Base-by-base conservation (phyloP, 2,329 filamentous ascomycete genomes). In the Arthrobotrys pseudoclavata region DNA sequence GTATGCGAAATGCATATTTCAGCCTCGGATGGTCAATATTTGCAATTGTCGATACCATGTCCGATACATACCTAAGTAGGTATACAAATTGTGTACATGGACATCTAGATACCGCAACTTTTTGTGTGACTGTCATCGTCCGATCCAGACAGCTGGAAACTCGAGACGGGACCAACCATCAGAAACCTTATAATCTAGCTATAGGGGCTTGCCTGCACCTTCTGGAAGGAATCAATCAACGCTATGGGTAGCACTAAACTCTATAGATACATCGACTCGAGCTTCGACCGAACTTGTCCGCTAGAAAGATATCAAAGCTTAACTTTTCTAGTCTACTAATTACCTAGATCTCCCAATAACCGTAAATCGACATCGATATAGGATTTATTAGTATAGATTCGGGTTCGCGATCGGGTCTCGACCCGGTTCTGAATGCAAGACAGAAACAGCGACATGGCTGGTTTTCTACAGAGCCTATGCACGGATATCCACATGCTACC, bases 81-180 rank as follows among this genome's bases (percentile, higher is more conserved):
- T n/a, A n/a, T n/a, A n/a, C n/a, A n/a, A n/a, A n/a, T n/a, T n/a
- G n/a, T n/a, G n/a, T n/a, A 34, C 1, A 34, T 34, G 31, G 2
- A n/a, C n/a, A 47, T 20, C n/a, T 47, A 40, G 12, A 12, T 40
- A 1, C 22, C 47, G 10, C 2, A 50, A 50, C 22, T 50, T 50
- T 50, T 50, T 50, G 47, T 50, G 20, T 20, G 20, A 50, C 47
- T 24, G 20, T 15, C 20, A 9, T 50, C 47, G 47, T 31, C 50
- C 24, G 50, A 53, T 53, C 50, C 50, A 53, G 24, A 24, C 50
- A 53, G 50, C 50, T 53, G 50, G 50, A 53, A 50, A n/a, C n/a
- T 20, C 22, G 20, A 20, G 20, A 24, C 12, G 26, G 34, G 12
- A 15, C 37, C 9, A 40, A 15, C 37, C 37, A 12, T 53, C 50